Base-by-base conservation (phyloP, 2,329 filamentous ascomycete genomes). In the Acrocalymma vagum region DNA sequence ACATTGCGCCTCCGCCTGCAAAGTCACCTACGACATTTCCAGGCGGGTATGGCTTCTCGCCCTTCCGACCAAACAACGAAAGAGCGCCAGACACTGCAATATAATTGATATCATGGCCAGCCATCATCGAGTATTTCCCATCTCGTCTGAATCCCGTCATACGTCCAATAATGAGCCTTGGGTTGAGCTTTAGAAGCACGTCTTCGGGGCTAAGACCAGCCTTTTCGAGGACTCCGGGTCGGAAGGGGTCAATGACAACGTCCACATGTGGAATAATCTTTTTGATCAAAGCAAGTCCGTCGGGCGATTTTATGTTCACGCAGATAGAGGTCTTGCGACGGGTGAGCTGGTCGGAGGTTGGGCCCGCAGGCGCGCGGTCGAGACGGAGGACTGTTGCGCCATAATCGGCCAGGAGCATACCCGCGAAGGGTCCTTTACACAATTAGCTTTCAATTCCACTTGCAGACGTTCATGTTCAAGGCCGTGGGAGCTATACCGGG, bases 41-140 rank as follows among this genome's bases (percentile, higher is more conserved):
- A 0, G 94, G 94, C 13, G 92, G 80, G 47, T 87, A 85, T 1
- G 93, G 93, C 51, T 82, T 84, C 62, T 86, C 81, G 11, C 78
- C 80, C 18, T 75, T 74, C 1, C 87, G 77, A 1, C 93, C 93
- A 3, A 97, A 80, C 71, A 96, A 77, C 0, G 80, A 79, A 18
- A 97, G 72, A 1, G 88, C 86, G 0, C 93, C 93, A 0, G 87
- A 88, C 0, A 96, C 89, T 32, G 92, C 90, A 27, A 97, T 86
- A 71, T 97, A 97, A 65, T 97, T 96, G 69, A 96, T 96, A 67
- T 96, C 92, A 65, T 96, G 92, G 5, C 92, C 92, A 0, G 92
- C 91, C 92, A 96, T 96, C 60, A 80, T 73, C 31, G 81, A 82
- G 72, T 96, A 97, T 58, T 84, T 86, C 0, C 92, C 93, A 71